Percentiles rank a stretch among this genome's conserved stretches.
Conservation (phyloP, 2,329 filamentous ascomycete species). For the Penicillium sclerotiorum region DNA sequence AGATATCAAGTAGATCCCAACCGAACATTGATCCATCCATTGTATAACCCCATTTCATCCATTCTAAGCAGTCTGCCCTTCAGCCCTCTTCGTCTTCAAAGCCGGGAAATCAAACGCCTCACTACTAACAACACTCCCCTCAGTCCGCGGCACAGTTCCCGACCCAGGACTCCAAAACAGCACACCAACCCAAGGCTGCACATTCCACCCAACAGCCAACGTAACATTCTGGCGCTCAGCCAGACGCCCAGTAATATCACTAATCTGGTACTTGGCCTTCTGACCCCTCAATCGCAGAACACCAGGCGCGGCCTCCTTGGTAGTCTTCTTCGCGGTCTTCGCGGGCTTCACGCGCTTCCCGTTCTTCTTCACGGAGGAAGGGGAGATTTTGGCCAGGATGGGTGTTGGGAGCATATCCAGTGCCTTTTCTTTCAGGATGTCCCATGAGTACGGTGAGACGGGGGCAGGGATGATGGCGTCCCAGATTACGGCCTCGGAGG, state of each 20-base stretch:
- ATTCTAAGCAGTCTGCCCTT: neutral
- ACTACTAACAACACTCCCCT: conserved; percentile 54
- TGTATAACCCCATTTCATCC: neutral
- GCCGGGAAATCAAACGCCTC: conserved; percentile 58
- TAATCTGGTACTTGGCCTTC: conserved; percentile 95
- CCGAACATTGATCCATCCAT: neutral
- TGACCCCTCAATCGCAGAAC: conserved; percentile 78
- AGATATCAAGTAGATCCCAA: neutral
- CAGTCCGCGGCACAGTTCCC: conserved; percentile 54
- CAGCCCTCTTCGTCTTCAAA: conserved; percentile 51
- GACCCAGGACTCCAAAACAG: conserved; percentile 74
- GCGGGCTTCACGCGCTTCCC: conserved; percentile 28
- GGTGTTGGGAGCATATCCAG: conserved; percentile 32
- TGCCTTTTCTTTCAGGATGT: conserved; percentile 35
- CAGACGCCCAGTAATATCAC: conserved; percentile 79
- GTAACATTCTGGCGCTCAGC: conserved; percentile 73
- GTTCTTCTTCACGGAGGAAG: conserved; percentile 19
- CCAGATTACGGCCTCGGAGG: conserved; percentile 81
- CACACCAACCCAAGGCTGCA: conserved; percentile 93
- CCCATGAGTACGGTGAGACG: conserved; percentile 45
- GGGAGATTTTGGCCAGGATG: conserved; percentile 2
- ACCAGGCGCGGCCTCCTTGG: conserved; percentile 49
- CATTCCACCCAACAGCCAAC: conserved; percentile 87
- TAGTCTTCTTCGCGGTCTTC: conserved; percentile 1
- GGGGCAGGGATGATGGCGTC: conserved; percentile 84